Conservation (phyloP, 2,329 filamentous ascomycete species). For the Aspergillus terreus region DNA sequence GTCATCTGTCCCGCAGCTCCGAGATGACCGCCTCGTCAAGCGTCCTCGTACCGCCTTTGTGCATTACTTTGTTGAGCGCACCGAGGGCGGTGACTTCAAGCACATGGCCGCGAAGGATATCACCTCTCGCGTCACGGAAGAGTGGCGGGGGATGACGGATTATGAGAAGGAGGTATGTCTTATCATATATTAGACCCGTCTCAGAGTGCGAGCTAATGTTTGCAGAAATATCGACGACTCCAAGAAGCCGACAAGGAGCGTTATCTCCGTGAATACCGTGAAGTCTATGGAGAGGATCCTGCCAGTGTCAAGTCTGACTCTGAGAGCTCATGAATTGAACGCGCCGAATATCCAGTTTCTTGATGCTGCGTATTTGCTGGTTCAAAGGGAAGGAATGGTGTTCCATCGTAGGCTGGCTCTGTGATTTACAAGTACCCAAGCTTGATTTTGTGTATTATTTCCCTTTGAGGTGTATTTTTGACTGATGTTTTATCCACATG, state of each 20-base stretch:
- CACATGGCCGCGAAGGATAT: constrained; percentile 41
- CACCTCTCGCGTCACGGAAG: constrained; percentile 10
- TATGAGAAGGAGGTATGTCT: constrained; percentile 37
- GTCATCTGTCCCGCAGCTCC: constrained; percentile 28
- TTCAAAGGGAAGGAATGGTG: background rate
- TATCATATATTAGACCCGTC: background rate
- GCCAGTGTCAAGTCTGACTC: background rate
- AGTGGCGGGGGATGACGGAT: constrained; percentile 27
- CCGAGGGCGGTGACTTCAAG: constrained; percentile 48
- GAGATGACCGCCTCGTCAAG: constrained; percentile 55
- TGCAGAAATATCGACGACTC: constrained; percentile 27
- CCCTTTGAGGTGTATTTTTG: background rate
- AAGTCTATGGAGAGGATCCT: constrained; percentile 33
- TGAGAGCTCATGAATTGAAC: background rate
- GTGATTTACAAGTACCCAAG: background rate
- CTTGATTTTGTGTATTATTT: background rate
- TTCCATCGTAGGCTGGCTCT: background rate
- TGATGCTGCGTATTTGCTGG: background rate
- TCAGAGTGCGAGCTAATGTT: constrained; percentile 9
- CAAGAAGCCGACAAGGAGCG: constrained; percentile 26
- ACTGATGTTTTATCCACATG: background rate
- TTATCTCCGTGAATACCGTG: constrained; percentile 32
- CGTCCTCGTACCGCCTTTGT: constrained; percentile 35
- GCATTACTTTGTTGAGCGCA: constrained; percentile 46
- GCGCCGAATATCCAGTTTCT: background rate